Evolutionary conservation across 2,329 filamentous ascomycete genomes (phyloP).

Genomic region (Botrytis squamosa): DNA sequence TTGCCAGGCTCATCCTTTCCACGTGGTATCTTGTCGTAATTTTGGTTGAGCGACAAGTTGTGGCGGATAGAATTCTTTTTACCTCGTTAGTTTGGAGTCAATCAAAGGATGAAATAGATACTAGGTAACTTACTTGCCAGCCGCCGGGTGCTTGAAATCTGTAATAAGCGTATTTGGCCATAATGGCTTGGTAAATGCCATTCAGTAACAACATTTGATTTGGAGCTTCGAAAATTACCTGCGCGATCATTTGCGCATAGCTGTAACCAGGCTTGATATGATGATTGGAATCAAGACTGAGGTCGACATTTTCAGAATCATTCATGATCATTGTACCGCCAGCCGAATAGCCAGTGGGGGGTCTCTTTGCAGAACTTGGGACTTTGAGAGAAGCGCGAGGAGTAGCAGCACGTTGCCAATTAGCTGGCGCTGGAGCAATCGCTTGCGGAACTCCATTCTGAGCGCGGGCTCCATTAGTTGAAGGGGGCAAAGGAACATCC

Average conservation of each 20-base stretch:
- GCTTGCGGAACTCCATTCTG: conserved; percentile 43
- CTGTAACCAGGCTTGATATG: conserved; percentile 95
- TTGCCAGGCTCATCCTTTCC: conserved; percentile 95
- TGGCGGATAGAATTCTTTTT: conserved; percentile 88
- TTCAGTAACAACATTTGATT: conserved; percentile 88
- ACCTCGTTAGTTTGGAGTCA: conserved; percentile 6
- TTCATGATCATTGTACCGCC: conserved; percentile 48
- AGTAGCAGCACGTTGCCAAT: conserved; percentile 61
- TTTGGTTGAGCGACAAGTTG: conserved; percentile 91
- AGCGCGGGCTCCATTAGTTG: conserved; percentile 17
- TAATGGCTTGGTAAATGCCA: conserved; percentile 94
- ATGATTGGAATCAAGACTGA: conserved; percentile 78
- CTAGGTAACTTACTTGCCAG: conserved; percentile 71
- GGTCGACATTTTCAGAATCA: conserved; percentile 59
- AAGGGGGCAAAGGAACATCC: background rate
- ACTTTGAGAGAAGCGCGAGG: conserved; percentile 38
- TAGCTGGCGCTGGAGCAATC: conserved; percentile 60
- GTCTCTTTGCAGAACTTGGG: conserved; percentile 33
- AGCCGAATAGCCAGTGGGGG: conserved; percentile 32
- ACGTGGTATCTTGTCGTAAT: conserved; percentile 89
- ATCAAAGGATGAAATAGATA: conserved; percentile 1
- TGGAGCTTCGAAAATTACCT: conserved; percentile 83
- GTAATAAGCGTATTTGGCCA: conserved; percentile 89
- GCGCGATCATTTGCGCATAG: conserved; percentile 95
- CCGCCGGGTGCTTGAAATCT: conserved; percentile 70